Evolutionary conservation across 495 filamentous ascomycete species (phyloP), one percentile per base, ranked within the genome.

Genomic region (Clavariopsis aquatica): DNA sequence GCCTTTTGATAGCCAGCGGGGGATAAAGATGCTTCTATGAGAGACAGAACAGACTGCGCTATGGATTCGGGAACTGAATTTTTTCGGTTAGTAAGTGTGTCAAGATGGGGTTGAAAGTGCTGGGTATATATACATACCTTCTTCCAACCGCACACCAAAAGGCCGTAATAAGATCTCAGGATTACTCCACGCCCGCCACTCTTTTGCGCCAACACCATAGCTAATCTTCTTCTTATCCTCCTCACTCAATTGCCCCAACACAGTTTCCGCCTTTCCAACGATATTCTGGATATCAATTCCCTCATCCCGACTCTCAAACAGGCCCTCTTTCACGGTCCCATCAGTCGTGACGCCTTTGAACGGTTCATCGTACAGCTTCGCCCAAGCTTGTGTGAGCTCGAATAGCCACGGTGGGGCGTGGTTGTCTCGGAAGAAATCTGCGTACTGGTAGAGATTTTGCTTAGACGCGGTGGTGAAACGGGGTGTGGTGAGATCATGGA

Each of bases 121-220:
- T 5, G 9, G 47, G 47, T 6, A 15, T 9, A 20, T 19, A 28
- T 28, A 23, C 20, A 2, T 62, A 67, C 64, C 57, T 38, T 86
- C 83, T 72, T 91, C 88, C 0, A 91, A 81, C 1, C 88, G 83
- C 34, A 90, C 72, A 24, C 88, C 88, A 65, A 85, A 87, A 77
- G 82, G 67, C 62, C 76, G 75, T 36, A 89, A 71, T 0, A 87
- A 78, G 2, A 71, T 58, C 72, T 91, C 88, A 0, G 88, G 88
- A 73, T 91, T 91, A 2, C 86, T 89, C 88, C 88, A 91, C 15
- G 85, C 80, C 54, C 87, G 83, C 86, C 86, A 90, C 71, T 89
- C 85, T 31, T 83, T 83, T 13, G 85, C 85, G 78, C 89, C 84
- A 73, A 89, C 81, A 75, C 88, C 84, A 68, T 86, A 84, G 61